These are phyloP conservation scores for Acacia acuminata DNA, from an alignment of 306 rosid species.

Conservation along the genomic window DNA sequence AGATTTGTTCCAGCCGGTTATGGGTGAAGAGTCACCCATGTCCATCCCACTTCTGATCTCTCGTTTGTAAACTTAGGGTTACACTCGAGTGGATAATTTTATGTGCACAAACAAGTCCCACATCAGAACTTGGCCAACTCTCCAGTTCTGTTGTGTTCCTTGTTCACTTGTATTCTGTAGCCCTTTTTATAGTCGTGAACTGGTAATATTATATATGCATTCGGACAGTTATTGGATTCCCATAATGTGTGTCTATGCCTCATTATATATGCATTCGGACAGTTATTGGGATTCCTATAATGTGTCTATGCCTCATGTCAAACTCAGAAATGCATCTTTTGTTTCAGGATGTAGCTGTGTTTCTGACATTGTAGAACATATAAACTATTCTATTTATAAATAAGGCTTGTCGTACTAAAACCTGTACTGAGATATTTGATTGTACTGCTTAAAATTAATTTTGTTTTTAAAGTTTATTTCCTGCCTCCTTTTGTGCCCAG, in stretches of 20 bases:
- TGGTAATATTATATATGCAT: not conserved
- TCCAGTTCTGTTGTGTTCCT: not conserved
- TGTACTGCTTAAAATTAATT: not conserved
- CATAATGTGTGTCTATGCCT: not conserved
- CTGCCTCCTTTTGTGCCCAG: not conserved
- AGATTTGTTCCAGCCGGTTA: constrained; percentile 73
- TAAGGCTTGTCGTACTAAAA: not conserved
- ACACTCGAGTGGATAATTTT: not conserved
- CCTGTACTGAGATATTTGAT: not conserved
- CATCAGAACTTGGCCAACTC: not conserved
- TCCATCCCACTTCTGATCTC: constrained; percentile 85
- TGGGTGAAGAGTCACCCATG: constrained; percentile 73
- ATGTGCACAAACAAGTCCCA: not conserved
- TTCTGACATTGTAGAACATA: not conserved
- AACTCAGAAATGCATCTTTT: not conserved
- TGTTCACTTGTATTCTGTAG: not conserved
- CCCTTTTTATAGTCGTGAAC: not conserved
- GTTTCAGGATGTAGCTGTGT: not conserved
- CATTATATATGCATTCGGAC: not conserved
- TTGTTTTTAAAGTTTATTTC: not conserved
- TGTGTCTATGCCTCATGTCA: not conserved
- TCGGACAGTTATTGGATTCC: not conserved
- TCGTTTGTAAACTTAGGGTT: constrained; percentile 56
- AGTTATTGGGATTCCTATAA: not conserved
- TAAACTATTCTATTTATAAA: not conserved